A percentile compares a stretch with the other conserved stretches of the same genome.
Evolutionary conservation across 495 filamentous ascomycete species (phyloP).

Genomic region (Coniosporium apollinis): DNA sequence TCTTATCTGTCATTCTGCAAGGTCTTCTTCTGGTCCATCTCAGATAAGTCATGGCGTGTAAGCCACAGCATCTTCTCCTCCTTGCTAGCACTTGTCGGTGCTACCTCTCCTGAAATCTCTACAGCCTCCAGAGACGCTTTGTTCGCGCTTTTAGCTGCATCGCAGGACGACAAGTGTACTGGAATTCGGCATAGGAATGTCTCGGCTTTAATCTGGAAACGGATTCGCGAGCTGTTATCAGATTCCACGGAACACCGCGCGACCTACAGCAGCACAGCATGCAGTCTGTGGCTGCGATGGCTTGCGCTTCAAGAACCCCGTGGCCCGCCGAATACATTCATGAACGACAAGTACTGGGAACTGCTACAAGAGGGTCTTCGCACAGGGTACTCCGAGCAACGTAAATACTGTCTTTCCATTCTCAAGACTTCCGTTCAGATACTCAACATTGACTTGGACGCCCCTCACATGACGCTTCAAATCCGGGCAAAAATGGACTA

Average conservation of each 20-base stretch:
- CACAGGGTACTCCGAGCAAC: constrained; percentile 24
- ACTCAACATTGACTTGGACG: constrained; percentile 7
- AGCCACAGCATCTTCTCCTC: too few species aligned
- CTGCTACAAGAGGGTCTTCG: constrained; percentile 24
- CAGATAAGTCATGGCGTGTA: too few species aligned
- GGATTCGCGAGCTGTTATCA: background rate
- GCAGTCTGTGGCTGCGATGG: constrained; percentile 1
- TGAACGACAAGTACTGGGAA: constrained; percentile 24
- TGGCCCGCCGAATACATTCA: background rate
- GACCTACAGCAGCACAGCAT: background rate
- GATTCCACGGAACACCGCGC: background rate
- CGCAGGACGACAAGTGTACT: too few species aligned
- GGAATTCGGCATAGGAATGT: too few species aligned
- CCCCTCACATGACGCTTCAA: background rate
- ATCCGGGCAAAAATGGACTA: background rate
- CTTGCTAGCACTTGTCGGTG: background rate
- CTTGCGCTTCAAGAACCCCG: background rate
- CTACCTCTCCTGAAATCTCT: background rate
- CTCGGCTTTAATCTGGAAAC: background rate
- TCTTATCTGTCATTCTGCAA: too few species aligned
- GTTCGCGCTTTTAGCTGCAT: background rate
- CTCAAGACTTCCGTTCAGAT: constrained; percentile 21
- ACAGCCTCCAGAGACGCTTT: background rate
- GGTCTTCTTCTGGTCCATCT: too few species aligned
- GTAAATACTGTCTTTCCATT: constrained; percentile 29